phyloP scores from a whole-genome alignment of 202 grass and related monocot species.

The Schoenoplectus triqueter region DNA sequence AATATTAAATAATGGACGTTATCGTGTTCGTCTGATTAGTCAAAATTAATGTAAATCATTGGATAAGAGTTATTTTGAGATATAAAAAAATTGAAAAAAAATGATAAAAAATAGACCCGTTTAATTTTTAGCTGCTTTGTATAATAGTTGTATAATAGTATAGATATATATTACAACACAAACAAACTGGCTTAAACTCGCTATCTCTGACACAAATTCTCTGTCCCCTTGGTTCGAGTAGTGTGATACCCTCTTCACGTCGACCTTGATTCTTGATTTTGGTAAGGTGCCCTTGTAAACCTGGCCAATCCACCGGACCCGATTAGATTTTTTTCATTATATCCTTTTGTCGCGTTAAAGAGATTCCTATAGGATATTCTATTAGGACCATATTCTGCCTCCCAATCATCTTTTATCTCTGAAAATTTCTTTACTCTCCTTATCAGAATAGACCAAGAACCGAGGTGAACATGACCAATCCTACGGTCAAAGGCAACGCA shows the following conservation, averaged over 20 bases:
- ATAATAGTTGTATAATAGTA: too few relatives aligned
- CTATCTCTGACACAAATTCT: background rate
- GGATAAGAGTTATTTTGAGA: too few relatives aligned
- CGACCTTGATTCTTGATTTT: background rate
- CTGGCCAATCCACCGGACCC: background rate
- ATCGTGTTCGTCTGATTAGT: too few relatives aligned
- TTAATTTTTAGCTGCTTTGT: too few relatives aligned
- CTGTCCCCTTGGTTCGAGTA: background rate
- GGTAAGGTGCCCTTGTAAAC: background rate
- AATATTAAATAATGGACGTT: too few relatives aligned
- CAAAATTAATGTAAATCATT: too few relatives aligned
- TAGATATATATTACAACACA: too few relatives aligned
- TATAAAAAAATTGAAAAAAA: too few relatives aligned
- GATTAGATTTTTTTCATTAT: background rate
- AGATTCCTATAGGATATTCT: background rate
- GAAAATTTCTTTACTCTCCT: background rate
- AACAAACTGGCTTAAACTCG: background rate
- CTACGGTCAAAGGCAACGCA: background rate
- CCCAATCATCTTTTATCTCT: slow-evolving; percentile 8
- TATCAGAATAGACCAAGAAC: background rate
- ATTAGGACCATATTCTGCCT: background rate
- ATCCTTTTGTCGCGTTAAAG: background rate
- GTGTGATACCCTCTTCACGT: background rate
- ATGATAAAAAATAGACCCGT: too few relatives aligned
- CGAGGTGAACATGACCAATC: background rate